Conservation (phyloP, 805 yeast species). For the Pichia cephalocereana region DNA sequence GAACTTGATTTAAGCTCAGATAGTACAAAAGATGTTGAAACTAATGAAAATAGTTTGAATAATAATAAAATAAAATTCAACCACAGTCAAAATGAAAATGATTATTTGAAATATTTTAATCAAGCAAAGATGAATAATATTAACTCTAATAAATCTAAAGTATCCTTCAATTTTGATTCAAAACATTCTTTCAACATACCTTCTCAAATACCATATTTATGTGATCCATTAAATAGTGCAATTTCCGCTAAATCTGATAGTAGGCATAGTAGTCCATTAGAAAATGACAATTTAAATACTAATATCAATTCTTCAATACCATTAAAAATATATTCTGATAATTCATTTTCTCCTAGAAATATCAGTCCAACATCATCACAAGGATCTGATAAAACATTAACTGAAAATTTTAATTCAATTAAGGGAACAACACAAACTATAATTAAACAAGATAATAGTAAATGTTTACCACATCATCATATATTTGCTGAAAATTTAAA, state of each 20-base stretch:
- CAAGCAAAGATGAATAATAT: not conserved
- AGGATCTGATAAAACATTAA: conserved; percentile 5
- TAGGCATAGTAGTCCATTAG: not conserved
- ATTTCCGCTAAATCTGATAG: not conserved
- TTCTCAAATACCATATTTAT: conserved; percentile 1
- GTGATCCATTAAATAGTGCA: conserved; percentile 1
- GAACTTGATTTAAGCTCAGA: conserved; percentile 21
- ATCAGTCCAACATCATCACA: conserved; percentile 4
- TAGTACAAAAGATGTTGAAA: not conserved
- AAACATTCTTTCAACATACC: not conserved
- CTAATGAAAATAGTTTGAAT: not conserved
- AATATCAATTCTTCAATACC: conserved; percentile 1
- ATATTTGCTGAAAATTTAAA: conserved; percentile 19
- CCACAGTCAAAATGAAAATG: not conserved
- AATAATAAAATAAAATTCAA: not conserved
- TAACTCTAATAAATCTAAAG: not conserved
- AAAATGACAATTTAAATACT: not conserved
- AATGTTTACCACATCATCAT: conserved; percentile 33
- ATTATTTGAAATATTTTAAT: not conserved
- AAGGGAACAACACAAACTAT: not conserved
- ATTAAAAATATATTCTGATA: conserved; percentile 2
- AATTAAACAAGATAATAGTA: not conserved
- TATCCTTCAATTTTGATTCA: not conserved
- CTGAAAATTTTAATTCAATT: not conserved
- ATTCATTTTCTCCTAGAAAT: not conserved